Base-by-base conservation (phyloP, 2,329 filamentous ascomycete species). In the Xylariaceae sp. region DNA sequence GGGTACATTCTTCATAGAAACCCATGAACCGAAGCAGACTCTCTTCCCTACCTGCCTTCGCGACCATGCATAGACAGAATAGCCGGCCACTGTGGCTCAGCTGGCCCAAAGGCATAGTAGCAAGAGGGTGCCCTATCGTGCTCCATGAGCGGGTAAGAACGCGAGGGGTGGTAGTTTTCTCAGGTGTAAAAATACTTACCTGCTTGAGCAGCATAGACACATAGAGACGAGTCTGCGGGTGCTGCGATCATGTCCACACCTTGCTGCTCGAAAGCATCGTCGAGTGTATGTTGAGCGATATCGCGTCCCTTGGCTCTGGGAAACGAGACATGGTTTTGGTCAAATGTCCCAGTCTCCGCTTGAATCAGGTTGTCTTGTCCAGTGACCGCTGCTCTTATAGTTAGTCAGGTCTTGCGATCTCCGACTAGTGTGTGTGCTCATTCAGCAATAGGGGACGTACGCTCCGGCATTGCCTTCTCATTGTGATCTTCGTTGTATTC, bases 21-120 rank as follows among this genome's bases (percentile, higher is more conserved):
- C 19, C 27, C 44, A 46, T 46, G 38, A 46, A 46, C n/a, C 36
- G 38, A 22, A 46, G 39, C n/a, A 46, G 36, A 32, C 38, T 22
- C 36, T 19, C 36, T 38, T 46, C 44, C 27, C 32, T 30, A 14
- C 32, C 33, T 39, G 38, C 36, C 33, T 27, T 39, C 18, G 44
- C 44, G 12, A 46, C 31, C 19, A 46, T 17, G 18, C 36, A 40
- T 30, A 46, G 27, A 17, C 44, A 35, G 17, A 46, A 46, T 11
- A 35, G 44, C 18, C 44, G 36, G 12, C 35, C 19, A 31, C 40
- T 46, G 19, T 46, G 32, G 31, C 31, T 33, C 14, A 46, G 35
- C 19, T 40, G 27, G 15, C 44, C 44, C 19, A 46, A 15, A 15
- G 44, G 44, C 14, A 46, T 33, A 36, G 44, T 40, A 17, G 27